Evolutionary conservation across 139 green algal species (phyloP), one percentile per base, ranked within the genome.

Genomic region (Nannochloris sp.): DNA sequence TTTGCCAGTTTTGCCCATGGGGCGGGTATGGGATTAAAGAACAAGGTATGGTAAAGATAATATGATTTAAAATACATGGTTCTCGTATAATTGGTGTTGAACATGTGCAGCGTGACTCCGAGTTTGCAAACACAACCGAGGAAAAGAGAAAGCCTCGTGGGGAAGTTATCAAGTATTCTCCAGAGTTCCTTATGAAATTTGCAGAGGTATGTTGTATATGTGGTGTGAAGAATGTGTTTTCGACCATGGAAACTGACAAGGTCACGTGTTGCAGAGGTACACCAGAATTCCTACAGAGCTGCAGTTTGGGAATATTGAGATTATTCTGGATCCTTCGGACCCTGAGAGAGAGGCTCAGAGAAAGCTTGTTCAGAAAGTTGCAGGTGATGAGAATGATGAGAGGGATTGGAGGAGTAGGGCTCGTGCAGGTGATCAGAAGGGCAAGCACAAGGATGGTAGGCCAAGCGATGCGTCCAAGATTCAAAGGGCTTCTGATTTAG

Each of bases 171-270:
- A 70, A 71, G 11, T 91, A 91, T 51, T 37, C 66, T 14, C 80
- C 75, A 48, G 83, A 89, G 24, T 89, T 84, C n/a, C 44, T 91
- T 36, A 78, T 88, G 63, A 73, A 82, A 61, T 87, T 89, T 57
- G 87, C 87, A 64, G 74, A 85, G 67, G 83, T 89, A 66, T 44
- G 75, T 60, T 15, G 16, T 34, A 19, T 29, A 16, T 16, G 3
- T 40, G 11, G 12, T 21, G 15, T 19, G 46, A 53, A 21, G 46
- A 53, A 53, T 53, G 46, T 12, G 46, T 8, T 10, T 53, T 10
- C 5, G n/a, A 9, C 8, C n/a, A 9, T 9, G 24, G 23, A 27
- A 14, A 9, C 12, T 51, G 46, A 53, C 5, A 21, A 25, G 6
- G 12, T 44, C 16, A 8, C 16, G 48, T 24, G 44, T 14, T 48